Evolutionary conservation across 1,139 yeast genomes (phyloP), one percentile per base, ranked within the genome.

Genomic region (Wickerhamomyces sp.): DNA sequence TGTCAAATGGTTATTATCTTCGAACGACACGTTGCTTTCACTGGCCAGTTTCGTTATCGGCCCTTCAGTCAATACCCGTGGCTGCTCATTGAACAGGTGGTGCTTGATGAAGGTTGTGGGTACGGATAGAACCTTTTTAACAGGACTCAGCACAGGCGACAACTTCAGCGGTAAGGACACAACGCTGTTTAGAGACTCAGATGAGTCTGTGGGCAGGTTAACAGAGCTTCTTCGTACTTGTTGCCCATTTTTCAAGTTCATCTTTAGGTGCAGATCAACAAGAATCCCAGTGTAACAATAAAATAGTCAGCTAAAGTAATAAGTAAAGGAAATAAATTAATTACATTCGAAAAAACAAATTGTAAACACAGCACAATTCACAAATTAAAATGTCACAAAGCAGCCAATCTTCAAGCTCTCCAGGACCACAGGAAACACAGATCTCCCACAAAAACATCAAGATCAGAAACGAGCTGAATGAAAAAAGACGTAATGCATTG

Each of bases 401-500:
- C 3, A 8, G 4, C 16, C 17, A 20, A 30, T 16, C 6, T 9
- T 28, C 31, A 7, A 18, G 28, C 10, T 29, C 35, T 20, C 34
- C 38, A 2, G 20, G 38, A 2, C 19, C 27, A 7, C 29, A n/a
- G 4, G 31, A 34, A 15, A 55, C 57, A 5, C 63, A 58, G 38
- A 59, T 61, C 10, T 57, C 62, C 15, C 63, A 58, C 42, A 62
- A 60, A 41, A 60, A 60, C 1, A 36, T 59, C 19, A 44, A 53
- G 18, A 51, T 55, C n/a, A 51, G 42, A 19, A 45, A 53, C 20
- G 48, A 46, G 21, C 33, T 54, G 16, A 60, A 56, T 35, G 60
- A 52, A 33, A 62, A 63, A 35, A 63, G 72, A 44, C 56, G 76
- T 35, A 59, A 55, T 37, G 72, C 72, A 8, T 49, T 72, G 40